phyloP scores from a whole-genome alignment of 78 protist species.

The Pirum gemmata region DNA sequence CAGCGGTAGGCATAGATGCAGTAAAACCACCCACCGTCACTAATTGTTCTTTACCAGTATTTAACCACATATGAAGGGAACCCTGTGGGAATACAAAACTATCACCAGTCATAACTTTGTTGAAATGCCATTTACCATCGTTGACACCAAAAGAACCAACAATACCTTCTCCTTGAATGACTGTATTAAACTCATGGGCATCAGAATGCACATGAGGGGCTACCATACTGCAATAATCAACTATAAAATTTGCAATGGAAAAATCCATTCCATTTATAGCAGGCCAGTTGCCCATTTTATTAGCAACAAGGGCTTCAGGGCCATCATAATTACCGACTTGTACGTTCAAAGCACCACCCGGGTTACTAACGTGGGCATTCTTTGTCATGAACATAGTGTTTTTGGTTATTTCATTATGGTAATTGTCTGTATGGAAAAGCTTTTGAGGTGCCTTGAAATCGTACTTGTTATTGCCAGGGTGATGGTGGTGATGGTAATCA shows the following conservation, averaged over 20 bases:
- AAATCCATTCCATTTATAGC: background rate
- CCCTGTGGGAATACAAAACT: slow-evolving; percentile 10
- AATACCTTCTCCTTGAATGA: slow-evolving; percentile 17
- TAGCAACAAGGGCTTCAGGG: background rate
- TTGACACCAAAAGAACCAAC: slow-evolving; percentile 21
- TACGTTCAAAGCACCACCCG: background rate
- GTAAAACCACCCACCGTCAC: slow-evolving; percentile 8
- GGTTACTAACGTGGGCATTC: background rate
- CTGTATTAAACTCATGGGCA: slow-evolving; percentile 15
- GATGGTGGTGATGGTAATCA: too few relatives aligned
- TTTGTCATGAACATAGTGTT: background rate
- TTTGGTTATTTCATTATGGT: background rate
- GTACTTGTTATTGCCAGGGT: too few relatives aligned
- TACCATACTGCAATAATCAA: background rate
- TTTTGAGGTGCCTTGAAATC: background rate
- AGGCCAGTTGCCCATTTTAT: background rate
- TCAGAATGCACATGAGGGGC: slow-evolving; percentile 39
- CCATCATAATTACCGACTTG: background rate
- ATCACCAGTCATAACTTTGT: slow-evolving; percentile 16
- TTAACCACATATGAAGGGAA: slow-evolving; percentile 18
- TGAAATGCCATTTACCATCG: background rate
- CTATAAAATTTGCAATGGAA: background rate
- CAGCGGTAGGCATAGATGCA: slow-evolving; percentile 18
- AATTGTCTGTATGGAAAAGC: background rate
- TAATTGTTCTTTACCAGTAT: background rate